Conservation (phyloP, 108 stramenopile species). For the Craspedostauros australis region DNA sequence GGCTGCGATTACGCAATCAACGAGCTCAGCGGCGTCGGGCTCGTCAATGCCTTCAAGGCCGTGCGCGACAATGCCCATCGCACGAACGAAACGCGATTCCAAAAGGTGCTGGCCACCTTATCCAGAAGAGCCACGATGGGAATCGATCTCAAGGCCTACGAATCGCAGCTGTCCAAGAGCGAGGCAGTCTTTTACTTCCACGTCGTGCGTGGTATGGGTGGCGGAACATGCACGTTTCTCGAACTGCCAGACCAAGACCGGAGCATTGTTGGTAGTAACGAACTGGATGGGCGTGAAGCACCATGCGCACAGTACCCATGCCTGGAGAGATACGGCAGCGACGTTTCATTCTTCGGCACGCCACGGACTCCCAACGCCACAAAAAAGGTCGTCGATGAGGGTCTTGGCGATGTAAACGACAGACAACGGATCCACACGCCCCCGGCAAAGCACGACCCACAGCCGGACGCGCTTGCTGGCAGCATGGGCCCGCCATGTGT, state of each 20-base stretch:
- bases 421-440: too few species aligned
- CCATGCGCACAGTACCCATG: conserved; percentile 19
- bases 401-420: too few species aligned
- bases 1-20: conserved; percentile 95
- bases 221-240: conserved; percentile 2
- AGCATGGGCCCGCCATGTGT: too few species aligned
- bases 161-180: conserved; percentile 57
- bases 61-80: conserved; percentile 61
- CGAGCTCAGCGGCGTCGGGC: conserved; percentile 78
- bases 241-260: neutral
- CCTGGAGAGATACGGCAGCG: conserved; percentile 27
- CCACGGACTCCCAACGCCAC: too few species aligned
- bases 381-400: too few species aligned
- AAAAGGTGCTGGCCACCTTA: conserved; percentile 32
- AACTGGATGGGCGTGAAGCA: conserved; percentile 2
- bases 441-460: too few species aligned
- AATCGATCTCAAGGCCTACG: conserved; percentile 45
- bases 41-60: conserved; percentile 82
- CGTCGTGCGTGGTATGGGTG: conserved; percentile 26
- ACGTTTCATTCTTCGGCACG: conserved; percentile 35
- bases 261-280: neutral
- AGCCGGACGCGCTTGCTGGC: too few species aligned
- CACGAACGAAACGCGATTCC: conserved; percentile 37
- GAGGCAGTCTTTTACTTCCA: conserved; percentile 88
- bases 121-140: conserved; percentile 25